phyloP scores from a whole-genome alignment of 768 basidiomycete genomes.

The Mycena pura region DNA sequence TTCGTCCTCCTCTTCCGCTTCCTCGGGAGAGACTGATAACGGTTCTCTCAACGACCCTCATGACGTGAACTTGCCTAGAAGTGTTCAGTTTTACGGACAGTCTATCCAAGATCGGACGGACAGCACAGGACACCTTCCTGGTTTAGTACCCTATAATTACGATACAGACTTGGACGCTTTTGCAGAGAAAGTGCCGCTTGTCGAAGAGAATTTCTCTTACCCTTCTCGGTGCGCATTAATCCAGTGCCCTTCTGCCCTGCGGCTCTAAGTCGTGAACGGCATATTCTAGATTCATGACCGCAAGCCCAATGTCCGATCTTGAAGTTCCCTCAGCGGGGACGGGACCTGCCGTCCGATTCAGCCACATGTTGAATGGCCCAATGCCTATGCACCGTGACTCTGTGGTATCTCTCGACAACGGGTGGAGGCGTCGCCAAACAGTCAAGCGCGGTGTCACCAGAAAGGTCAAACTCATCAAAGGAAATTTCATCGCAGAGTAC shows the following conservation, averaged over 20 bases:
- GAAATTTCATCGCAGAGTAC: constrained; percentile 77
- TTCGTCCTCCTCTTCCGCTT: constrained; percentile 3
- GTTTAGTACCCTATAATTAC: neutral
- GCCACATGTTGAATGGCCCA: neutral
- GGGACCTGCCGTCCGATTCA: constrained; percentile 7
- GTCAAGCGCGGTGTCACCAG: constrained; percentile 72
- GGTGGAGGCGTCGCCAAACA: neutral
- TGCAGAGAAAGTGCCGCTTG: constrained; percentile 7
- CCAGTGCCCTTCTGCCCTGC: no score
- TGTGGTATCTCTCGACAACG: constrained; percentile 4
- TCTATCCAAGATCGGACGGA: neutral
- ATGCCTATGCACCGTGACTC: neutral
- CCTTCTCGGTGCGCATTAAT: constrained; percentile 8
- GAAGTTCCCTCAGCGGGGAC: no score
- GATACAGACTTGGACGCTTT: constrained; percentile 1
- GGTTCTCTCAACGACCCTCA: constrained; percentile 3
- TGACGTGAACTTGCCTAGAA: neutral
- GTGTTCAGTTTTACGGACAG: neutral
- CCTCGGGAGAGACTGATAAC: neutral
- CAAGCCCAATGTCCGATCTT: neutral
- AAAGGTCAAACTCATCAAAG: constrained; percentile 76
- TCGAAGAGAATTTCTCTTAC: neutral
- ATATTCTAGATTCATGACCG: neutral
- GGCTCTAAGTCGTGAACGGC: neutral
- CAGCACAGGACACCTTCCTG: neutral